These are phyloP conservation scores for Penium margaritaceum DNA, from an alignment of 139 green algal genomes.

Conservation along the genomic window DNA sequence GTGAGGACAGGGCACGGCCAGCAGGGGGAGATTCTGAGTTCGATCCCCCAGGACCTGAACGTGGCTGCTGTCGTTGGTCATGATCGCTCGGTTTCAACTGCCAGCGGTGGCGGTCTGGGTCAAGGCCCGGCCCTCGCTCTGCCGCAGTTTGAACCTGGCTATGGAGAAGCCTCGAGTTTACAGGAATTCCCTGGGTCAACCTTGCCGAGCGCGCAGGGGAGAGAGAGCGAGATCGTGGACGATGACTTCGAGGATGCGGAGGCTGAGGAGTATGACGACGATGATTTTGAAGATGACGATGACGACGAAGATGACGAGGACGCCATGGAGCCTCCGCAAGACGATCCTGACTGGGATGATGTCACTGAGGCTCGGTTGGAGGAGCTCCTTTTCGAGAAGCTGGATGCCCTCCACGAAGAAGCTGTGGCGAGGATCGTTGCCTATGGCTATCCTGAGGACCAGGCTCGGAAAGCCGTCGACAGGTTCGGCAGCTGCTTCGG, in stretches of 20 bases:
- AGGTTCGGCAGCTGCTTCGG: conserved; percentile 28
- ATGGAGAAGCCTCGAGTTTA: no score
- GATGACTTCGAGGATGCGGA: conserved; percentile 10
- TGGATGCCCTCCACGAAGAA: conserved; percentile 14
- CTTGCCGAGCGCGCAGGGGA: no score
- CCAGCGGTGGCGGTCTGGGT: no score
- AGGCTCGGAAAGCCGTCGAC: conserved; percentile 17
- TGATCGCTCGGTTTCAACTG: no score
- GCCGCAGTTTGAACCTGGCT: no score
- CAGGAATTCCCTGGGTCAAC: no score
- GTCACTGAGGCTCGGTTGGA: conserved; percentile 11
- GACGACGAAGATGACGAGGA: conserved; percentile 1
- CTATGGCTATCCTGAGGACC: conserved; percentile 14
- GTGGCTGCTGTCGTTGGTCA: no score
- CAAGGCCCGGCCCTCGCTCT: no score
- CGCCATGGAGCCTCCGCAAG: neutral
- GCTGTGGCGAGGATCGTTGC: conserved; percentile 22
- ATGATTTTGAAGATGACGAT: conserved; percentile 4
- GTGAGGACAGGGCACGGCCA: no score
- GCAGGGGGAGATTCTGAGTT: no score
- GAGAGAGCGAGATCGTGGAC: no score
- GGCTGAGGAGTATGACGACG: conserved; percentile 5
- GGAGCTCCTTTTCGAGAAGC: conserved; percentile 25
- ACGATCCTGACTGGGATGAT: conserved; percentile 17
- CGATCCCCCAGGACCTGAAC: no score